These are phyloP conservation scores for Plasmopara muralis DNA, from an alignment of 352 stramenopile species.

Conservation along the genomic window DNA sequence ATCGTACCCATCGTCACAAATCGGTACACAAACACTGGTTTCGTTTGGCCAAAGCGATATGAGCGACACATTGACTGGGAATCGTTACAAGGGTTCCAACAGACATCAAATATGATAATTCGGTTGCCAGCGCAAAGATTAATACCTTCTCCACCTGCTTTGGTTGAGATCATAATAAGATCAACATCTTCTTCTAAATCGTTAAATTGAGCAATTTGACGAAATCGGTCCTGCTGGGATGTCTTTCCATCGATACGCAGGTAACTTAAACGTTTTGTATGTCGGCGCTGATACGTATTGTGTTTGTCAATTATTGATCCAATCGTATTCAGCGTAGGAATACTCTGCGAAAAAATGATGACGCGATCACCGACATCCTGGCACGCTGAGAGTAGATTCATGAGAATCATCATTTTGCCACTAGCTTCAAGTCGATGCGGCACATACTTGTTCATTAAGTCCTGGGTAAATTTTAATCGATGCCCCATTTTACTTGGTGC, in stretches of 20 bases:
- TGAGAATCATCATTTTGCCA: conserved; percentile 84
- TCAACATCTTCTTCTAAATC: conserved; percentile 73
- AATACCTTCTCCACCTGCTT: conserved; percentile 81
- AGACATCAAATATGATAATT: conserved; percentile 90
- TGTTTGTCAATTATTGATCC: conserved; percentile 56
- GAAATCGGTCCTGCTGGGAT: conserved; percentile 68
- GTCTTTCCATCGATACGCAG: conserved; percentile 82
- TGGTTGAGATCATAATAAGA: conserved; percentile 84
- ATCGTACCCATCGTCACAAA: conserved; percentile 89
- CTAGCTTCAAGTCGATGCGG: conserved; percentile 52
- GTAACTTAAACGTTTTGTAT: conserved; percentile 45
- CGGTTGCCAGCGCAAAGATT: conserved; percentile 86
- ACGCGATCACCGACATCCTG: conserved; percentile 73
- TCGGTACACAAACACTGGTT: conserved; percentile 89
- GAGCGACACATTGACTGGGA: conserved; percentile 90
- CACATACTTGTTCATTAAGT: conserved; percentile 58
- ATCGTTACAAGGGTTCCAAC: conserved; percentile 90
- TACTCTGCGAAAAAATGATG: conserved; percentile 88
- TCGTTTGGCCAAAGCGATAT: conserved; percentile 89
- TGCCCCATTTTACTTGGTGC: conserved; percentile 21
- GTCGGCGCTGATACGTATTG: conserved; percentile 48
- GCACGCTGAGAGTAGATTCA: conserved; percentile 67
- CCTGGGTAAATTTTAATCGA: conserved; percentile 62
- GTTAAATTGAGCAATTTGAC: conserved; percentile 79
- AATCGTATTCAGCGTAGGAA: conserved; percentile 79